Evolutionary conservation across 305 asterid species (phyloP).

Genomic region (Stenogyne calaminthoides): DNA sequence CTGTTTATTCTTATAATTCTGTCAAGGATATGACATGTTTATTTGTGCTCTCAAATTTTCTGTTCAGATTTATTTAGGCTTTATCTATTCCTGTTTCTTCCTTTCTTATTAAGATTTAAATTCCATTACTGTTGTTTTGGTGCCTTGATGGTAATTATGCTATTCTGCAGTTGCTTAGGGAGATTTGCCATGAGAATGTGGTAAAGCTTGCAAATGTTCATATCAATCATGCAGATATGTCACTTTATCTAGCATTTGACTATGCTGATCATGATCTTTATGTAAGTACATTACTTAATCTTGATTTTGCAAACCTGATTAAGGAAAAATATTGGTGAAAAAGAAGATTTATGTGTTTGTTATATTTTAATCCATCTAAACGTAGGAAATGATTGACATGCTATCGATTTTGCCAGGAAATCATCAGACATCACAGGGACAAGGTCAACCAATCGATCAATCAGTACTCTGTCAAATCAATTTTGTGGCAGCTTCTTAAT

Average conservation of each 20-base stretch:
- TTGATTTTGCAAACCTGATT: conserved; percentile 6
- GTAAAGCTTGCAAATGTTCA: conserved; percentile 97
- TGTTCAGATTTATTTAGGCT: background rate
- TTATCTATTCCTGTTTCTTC: conserved; percentile 7
- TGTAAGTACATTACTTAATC: conserved; percentile 57
- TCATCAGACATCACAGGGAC: conserved; percentile 96
- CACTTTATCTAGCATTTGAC: conserved; percentile 96
- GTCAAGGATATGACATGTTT: background rate
- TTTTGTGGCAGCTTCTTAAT: conserved; percentile 99
- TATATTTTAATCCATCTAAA: conserved; percentile 17
- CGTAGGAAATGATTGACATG: conserved; percentile 27
- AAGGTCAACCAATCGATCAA: conserved; percentile 89
- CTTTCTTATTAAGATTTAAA: conserved; percentile 7
- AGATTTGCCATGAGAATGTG: conserved; percentile 92
- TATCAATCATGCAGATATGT: conserved; percentile 91
- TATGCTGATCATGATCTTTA: conserved; percentile 98
- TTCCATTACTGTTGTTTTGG: conserved; percentile 10
- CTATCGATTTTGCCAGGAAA: conserved; percentile 62
- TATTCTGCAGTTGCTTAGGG: conserved; percentile 90
- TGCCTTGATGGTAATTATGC: conserved; percentile 15
- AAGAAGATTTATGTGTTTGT: background rate
- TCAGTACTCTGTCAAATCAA: conserved; percentile 79
- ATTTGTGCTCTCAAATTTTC: background rate
- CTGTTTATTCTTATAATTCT: background rate
- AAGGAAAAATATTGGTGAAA: background rate